These are phyloP conservation scores for Lagerstroemia speciosa DNA, from an alignment of 345 rosid species.

Conservation along the genomic window DNA sequence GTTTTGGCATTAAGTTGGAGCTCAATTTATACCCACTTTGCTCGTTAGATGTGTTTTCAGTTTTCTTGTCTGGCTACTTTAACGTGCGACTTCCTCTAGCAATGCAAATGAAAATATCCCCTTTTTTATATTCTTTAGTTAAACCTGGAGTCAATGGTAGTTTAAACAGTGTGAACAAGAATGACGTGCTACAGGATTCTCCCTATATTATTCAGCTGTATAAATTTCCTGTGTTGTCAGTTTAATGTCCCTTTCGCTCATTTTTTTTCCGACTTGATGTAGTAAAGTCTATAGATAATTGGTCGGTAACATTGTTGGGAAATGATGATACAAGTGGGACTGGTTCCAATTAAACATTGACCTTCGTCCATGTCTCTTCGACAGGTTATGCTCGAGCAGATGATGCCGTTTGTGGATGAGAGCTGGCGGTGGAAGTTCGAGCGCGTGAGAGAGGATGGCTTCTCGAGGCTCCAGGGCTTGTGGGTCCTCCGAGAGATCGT, in stretches of 20 bases:
- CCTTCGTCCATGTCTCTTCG: not conserved
- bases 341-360: not conserved
- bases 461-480: slow-evolving; percentile 83
- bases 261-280: not conserved
- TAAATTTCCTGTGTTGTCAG: not conserved
- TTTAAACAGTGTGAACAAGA: too few species aligned
- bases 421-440: slow-evolving; percentile 88
- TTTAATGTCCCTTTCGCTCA: not conserved
- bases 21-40: not conserved
- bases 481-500: slow-evolving; percentile 94
- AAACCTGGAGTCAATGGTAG: too few species aligned
- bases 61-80: not conserved
- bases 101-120: too few species aligned
- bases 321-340: not conserved
- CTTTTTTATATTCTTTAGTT: too few species aligned
- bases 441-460: slow-evolving; percentile 91
- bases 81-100: too few species aligned
- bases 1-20: not conserved
- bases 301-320: too few species aligned
- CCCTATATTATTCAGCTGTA: too few species aligned
- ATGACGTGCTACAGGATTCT: too few species aligned
- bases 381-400: slow-evolving; percentile 95
- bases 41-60: not conserved
- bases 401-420: slow-evolving; percentile 95
- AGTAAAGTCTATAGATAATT: too few species aligned